Evolutionary conservation across 1,284 basidiomycete species (phyloP), one percentile per base, ranked within the genome.

Genomic region (Ganoderma leucocontextum): DNA sequence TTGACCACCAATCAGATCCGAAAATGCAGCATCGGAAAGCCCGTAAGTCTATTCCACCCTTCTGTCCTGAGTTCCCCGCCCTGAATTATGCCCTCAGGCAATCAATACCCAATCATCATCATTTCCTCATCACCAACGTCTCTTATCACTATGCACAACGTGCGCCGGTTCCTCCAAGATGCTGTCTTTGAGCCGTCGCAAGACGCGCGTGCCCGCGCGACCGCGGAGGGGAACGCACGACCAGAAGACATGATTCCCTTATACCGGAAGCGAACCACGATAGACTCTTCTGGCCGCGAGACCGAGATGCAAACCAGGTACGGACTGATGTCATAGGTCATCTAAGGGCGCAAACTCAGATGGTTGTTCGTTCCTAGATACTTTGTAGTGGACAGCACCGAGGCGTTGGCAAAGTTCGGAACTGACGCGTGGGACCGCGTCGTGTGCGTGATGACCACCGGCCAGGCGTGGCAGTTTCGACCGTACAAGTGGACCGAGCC

Each of bases 81-180:
- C 10, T 41, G 33, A 59, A 13, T 12, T 15, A 29, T 22, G 13
- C 2, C 7, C 2, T 41, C 75, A 90, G 89, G 86, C 66, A 89
- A 89, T 73, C 88, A 87, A 76, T 91, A 93, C 79, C 97, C 97
- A 0, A 99, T 99, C 77, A 97, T 99, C 78, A 92, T 99, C 81
- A 96, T 99, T 47, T 97, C 96, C 0, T 98, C 96, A 0, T 96
- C 95, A 1, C 96, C 96, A 0, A 98, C 97, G 0, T 91, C 96
- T 9, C 88, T 99, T 64, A 91, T 99, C 77, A 98, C 95, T 5
- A 98, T 99, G 95, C 93, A 97, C 87, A 99, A 99, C 79, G 95
- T 99, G 69, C 95, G 95, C 79, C 88, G 88, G 58, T 97, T 99
- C 80, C 82, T 99, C 19, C 95, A 98, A 81, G 94, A 98, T 76